Evolutionary conservation across 331 rosid genomes (phyloP), one percentile per base, ranked within the genome.

Genomic region (Pyrus hybrid): DNA sequence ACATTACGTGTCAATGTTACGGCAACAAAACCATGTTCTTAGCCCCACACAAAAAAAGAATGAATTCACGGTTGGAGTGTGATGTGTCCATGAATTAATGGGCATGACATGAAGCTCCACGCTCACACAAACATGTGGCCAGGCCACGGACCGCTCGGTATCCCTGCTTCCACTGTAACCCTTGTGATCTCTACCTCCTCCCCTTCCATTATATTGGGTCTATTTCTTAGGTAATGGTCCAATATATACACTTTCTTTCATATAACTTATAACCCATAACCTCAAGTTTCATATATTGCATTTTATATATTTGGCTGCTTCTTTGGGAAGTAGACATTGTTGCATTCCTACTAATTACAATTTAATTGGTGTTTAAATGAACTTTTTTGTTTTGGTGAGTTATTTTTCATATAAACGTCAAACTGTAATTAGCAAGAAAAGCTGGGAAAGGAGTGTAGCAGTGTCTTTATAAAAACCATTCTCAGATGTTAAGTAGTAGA

Each of bases 131-230:
- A 17, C 43, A 60, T 37, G 76, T 60, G 58, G 61, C 57, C 22
- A 60, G 54, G 45, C 70, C 77, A 62, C 69, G 77, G 77, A 68
- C 45, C 63, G 5, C 53, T 73, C 45, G 20, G 16, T 62, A 33
- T 3, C 13, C 45, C 49, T 2, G 1, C 45, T 1, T 17, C 8
- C 29, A 73, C 77, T 73, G 69, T 43, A 49, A 43, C 68, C 77
- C 77, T 61, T 61, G 77, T 73, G 77, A 73, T 33, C 30, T 23
- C 41, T 41, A 58, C 23, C 43, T 23, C 58, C 49, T 9, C 11
- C 9, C 2, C 23, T 11, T 64, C 23, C 68, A 30, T 64, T 64
- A 5, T 64, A 17, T 29, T 29, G 43, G 11, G 43, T 28, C 22
- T 43, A 20, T 43, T 60, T 6, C 28, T 26, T 26, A 32, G 8